These are phyloP conservation scores for Brassica hybrid DNA, from an alignment of 441 rosid species.

Conservation along the genomic window DNA sequence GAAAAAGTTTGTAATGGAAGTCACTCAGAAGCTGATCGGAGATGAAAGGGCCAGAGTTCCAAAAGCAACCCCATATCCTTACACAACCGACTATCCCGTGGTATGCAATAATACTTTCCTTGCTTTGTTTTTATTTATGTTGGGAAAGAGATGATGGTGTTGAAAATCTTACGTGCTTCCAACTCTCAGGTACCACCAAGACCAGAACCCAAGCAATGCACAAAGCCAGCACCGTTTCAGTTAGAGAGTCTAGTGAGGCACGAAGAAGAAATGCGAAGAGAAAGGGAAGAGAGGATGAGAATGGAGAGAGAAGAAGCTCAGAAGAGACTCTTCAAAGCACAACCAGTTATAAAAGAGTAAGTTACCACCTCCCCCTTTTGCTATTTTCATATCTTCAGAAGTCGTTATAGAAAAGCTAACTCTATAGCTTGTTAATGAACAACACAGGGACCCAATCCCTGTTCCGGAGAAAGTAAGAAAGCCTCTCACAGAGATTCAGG, in stretches of 20 bases:
- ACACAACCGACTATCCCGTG: constrained; percentile 96
- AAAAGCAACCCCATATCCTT: constrained; percentile 92
- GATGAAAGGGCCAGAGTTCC: constrained; percentile 83
- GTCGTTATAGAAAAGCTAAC: constrained; percentile 10
- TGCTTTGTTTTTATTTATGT: not conserved
- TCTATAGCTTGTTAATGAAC: constrained; percentile 46
- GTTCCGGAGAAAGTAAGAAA: constrained; percentile 83
- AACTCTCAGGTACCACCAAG: constrained; percentile 58
- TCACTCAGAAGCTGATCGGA: constrained; percentile 64
- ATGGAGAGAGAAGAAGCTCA: constrained; percentile 79
- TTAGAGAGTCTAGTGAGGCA: constrained; percentile 88
- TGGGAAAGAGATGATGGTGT: constrained; percentile 16
- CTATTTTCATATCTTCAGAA: not conserved
- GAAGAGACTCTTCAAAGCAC: constrained; percentile 83
- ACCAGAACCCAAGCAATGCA: constrained; percentile 86
- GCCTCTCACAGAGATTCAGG: constrained; percentile 86
- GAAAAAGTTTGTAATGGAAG: constrained; percentile 63
- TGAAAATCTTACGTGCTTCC: constrained; percentile 18
- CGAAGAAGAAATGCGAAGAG: constrained; percentile 86
- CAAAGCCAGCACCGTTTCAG: constrained; percentile 88
- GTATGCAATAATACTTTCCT: constrained; percentile 47
- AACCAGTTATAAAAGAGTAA: constrained; percentile 78
- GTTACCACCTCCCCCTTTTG: constrained; percentile 21
- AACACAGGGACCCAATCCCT: constrained; percentile 89
- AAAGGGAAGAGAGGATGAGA: constrained; percentile 76